phyloP scores from a whole-genome alignment of 495 filamentous ascomycete species.

The Penicillium pancosmium region DNA sequence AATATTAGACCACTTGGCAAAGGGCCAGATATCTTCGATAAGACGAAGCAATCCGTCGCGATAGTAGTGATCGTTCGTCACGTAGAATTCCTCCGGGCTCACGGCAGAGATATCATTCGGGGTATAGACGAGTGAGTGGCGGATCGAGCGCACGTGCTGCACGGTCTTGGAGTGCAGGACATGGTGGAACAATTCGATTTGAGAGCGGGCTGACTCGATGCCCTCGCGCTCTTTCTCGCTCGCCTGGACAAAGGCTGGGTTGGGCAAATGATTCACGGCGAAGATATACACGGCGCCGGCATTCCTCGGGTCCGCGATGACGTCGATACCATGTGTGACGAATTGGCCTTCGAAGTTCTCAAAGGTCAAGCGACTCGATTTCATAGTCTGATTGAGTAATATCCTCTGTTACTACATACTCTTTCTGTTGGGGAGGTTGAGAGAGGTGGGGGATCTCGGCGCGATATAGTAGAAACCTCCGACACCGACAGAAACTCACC shows the following conservation, averaged over 20 bases:
- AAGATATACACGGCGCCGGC: conserved; percentile 59
- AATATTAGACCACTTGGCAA: conserved; percentile 44
- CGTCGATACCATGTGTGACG: conserved; percentile 62
- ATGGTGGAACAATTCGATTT: conserved; percentile 63
- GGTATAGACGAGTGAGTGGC: conserved; percentile 51
- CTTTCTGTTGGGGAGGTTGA: too few species aligned
- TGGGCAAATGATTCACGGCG: conserved; percentile 60
- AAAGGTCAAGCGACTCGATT: conserved; percentile 48
- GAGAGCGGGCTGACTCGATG: conserved; percentile 46
- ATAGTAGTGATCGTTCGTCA: conserved; percentile 65
- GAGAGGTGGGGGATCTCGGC: too few species aligned
- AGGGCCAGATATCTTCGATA: conserved; percentile 39
- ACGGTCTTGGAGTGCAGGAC: conserved; percentile 34
- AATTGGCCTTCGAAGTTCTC: conserved; percentile 57
- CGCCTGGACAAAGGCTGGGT: conserved; percentile 36
- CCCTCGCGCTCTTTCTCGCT: conserved; percentile 8
- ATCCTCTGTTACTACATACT: too few species aligned
- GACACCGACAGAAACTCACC: conserved; percentile 23
- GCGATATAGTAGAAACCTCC: too few species aligned
- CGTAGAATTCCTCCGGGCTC: conserved; percentile 52
- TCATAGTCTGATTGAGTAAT: conserved; percentile 39
- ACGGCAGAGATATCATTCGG: conserved; percentile 62
- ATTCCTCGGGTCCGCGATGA: conserved; percentile 49
- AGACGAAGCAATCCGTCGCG: conserved; percentile 47
- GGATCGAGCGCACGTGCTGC: conserved; percentile 48